Evolutionary conservation across 345 rosid genomes (phyloP).

Genomic region (Syzygium aromaticum): DNA sequence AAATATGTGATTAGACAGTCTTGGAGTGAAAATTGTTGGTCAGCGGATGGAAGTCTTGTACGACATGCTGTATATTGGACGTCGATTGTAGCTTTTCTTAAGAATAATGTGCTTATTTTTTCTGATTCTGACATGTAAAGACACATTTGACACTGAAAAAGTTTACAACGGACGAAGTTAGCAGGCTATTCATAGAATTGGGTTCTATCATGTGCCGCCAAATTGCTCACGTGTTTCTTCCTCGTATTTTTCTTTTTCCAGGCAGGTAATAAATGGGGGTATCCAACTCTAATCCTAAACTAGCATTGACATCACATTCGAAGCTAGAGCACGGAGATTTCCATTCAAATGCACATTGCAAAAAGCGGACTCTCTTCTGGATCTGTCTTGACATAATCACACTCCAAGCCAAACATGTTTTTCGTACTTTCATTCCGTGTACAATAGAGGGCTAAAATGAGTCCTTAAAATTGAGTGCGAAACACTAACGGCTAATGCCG

Average conservation of each 20-base stretch:
- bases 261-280: background rate
- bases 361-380: background rate
- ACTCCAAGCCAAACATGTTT: background rate
- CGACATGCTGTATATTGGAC: background rate
- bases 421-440: background rate
- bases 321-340: background rate
- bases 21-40: background rate
- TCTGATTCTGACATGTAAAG: background rate
- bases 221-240: background rate
- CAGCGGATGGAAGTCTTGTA: background rate
- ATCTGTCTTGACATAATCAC: background rate
- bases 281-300: background rate
- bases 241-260: background rate
- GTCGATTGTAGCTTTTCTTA: background rate
- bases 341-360: background rate
- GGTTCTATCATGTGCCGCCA: background rate
- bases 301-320: background rate
- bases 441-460: background rate
- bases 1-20: background rate
- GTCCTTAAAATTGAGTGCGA: background rate
- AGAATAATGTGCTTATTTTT: background rate
- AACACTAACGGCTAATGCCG: background rate
- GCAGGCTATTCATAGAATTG: background rate
- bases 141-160: background rate
- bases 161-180: background rate